Evolutionary conservation across 2,329 filamentous ascomycete species (phyloP).

Genomic region (Diaporthe vaccinii): DNA sequence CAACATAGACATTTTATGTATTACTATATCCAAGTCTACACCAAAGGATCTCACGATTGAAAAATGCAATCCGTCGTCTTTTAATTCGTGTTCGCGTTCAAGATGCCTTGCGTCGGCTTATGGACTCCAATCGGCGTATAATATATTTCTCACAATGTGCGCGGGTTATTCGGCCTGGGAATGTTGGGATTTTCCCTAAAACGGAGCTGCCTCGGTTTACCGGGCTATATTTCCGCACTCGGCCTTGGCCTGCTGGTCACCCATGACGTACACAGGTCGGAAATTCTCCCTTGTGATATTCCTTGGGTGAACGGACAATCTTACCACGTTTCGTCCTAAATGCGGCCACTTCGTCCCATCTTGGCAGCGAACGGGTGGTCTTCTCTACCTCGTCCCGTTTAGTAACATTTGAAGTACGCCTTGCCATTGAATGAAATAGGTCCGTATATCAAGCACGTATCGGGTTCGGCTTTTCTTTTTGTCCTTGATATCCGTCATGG

Average conservation of each 20-base stretch:
- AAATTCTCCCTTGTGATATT: neutral
- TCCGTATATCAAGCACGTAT: neutral
- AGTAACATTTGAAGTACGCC: neutral
- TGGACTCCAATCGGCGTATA: neutral
- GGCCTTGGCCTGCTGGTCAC: neutral
- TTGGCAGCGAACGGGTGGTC: conserved; percentile 7
- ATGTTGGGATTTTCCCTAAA: neutral
- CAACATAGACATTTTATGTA: neutral
- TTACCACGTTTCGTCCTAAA: neutral
- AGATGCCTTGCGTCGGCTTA: neutral
- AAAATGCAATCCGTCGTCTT: neutral
- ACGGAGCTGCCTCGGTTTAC: neutral
- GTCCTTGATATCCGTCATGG: neutral
- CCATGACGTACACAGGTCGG: conserved; percentile 3
- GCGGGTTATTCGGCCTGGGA: conserved; percentile 13
- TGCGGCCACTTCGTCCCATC: neutral
- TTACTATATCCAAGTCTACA: neutral
- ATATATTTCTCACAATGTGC: neutral
- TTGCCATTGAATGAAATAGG: neutral
- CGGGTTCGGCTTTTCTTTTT: neutral
- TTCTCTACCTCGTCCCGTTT: neutral
- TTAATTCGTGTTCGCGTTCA: neutral
- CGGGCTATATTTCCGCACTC: neutral
- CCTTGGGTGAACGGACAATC: neutral
- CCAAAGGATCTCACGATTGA: neutral